Conservation (phyloP, 495 filamentous ascomycete species). For the Glonium stellatum region DNA sequence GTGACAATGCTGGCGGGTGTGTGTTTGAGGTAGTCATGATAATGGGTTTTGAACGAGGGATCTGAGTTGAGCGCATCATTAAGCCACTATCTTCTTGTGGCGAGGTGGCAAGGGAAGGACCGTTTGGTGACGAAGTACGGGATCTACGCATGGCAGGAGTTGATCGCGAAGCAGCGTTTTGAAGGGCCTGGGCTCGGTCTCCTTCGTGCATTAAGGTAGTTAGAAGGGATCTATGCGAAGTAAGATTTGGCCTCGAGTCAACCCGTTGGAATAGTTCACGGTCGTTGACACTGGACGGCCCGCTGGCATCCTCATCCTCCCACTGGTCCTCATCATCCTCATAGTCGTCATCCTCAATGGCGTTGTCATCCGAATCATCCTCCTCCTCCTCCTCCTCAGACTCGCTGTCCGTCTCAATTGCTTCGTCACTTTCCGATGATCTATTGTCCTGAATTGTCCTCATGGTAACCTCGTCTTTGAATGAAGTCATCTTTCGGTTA, state of each 20-base stretch:
- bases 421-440: conserved; percentile 59
- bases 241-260: conserved; percentile 78
- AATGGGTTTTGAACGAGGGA: conserved; percentile 81
- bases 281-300: conserved; percentile 71
- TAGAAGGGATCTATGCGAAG: conserved; percentile 79
- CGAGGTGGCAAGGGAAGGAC: conserved; percentile 65
- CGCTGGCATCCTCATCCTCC: conserved; percentile 84
- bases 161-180: conserved; percentile 65
- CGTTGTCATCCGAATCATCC: conserved; percentile 43
- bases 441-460: conserved; percentile 54
- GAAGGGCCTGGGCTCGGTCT: conserved; percentile 59
- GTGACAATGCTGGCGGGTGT: conserved; percentile 66
- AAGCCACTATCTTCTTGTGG: conserved; percentile 59
- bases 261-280: conserved; percentile 78
- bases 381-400: conserved; percentile 46
- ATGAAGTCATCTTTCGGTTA: conserved; percentile 74
- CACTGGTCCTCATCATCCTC: conserved; percentile 92
- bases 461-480: conserved; percentile 67
- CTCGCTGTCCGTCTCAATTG: conserved; percentile 56
- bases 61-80: conserved; percentile 66
- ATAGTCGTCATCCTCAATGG: conserved; percentile 47
- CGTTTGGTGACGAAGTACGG: conserved; percentile 63
- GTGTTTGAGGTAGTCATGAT: conserved; percentile 64
- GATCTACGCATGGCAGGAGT: conserved; percentile 76
- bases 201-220: conserved; percentile 81